Conservation (phyloP, 805 yeast genomes). For the Metschnikowia cubensis region DNA sequence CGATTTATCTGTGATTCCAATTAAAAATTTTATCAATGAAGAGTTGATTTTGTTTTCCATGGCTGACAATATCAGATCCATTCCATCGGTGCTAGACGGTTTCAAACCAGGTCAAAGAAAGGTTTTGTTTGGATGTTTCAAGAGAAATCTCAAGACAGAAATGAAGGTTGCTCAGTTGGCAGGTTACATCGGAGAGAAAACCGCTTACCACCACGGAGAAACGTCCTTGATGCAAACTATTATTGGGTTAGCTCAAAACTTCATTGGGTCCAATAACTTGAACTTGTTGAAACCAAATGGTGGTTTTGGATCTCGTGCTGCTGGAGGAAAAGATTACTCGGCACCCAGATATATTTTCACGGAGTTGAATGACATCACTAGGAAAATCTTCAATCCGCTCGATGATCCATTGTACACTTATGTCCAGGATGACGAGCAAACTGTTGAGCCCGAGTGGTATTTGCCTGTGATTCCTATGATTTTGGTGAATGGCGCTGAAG, state of each 20-base stretch:
- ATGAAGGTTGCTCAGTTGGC: slow-evolving; percentile 88
- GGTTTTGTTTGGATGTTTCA: slow-evolving; percentile 82
- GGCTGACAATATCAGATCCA: slow-evolving; percentile 95
- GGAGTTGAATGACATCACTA: slow-evolving; percentile 70
- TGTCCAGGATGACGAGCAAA: slow-evolving; percentile 86
- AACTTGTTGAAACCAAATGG: slow-evolving; percentile 87
- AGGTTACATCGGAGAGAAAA: slow-evolving; percentile 82
- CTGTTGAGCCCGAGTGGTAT: slow-evolving; percentile 95
- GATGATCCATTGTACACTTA: slow-evolving; percentile 78
- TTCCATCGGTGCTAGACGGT: slow-evolving; percentile 92
- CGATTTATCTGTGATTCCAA: slow-evolving; percentile 69
- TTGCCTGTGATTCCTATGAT: slow-evolving; percentile 92
- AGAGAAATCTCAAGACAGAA: slow-evolving; percentile 70
- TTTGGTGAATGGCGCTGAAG: slow-evolving; percentile 94
- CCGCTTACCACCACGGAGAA: slow-evolving; percentile 97
- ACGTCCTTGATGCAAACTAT: slow-evolving; percentile 83
- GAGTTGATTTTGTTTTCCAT: slow-evolving; percentile 91
- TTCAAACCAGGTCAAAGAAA: slow-evolving; percentile 97
- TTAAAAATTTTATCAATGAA: slow-evolving; percentile 89
- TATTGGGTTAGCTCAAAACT: slow-evolving; percentile 91
- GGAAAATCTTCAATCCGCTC: slow-evolving; percentile 68
- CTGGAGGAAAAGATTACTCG: slow-evolving; percentile 98
- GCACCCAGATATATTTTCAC: slow-evolving; percentile 96
- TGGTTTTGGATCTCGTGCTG: slow-evolving; percentile 91
- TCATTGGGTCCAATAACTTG: slow-evolving; percentile 87